These are phyloP conservation scores for Daedalea quercina DNA, from an alignment of 768 basidiomycete genomes.

Conservation along the genomic window DNA sequence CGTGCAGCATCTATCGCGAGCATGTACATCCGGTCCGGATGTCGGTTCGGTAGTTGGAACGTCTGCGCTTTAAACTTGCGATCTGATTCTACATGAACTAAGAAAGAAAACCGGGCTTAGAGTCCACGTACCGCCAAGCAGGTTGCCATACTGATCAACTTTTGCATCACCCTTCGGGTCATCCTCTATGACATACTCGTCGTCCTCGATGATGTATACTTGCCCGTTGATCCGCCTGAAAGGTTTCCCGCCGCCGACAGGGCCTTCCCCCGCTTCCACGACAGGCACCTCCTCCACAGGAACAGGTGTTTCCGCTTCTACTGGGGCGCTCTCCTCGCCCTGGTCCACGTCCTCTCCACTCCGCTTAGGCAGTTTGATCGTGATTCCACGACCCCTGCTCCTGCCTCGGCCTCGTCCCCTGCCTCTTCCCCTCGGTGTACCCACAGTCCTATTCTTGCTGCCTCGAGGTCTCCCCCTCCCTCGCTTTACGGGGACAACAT, in stretches of 20 bases:
- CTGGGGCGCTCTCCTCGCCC: constrained; percentile 30
- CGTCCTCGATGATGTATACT: constrained; percentile 75
- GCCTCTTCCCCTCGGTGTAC: constrained; percentile 18
- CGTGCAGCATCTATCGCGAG: constrained; percentile 97
- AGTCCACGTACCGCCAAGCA: constrained; percentile 62
- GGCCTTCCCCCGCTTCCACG: constrained; percentile 28
- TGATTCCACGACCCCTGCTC: constrained; percentile 21
- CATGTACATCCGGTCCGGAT: constrained; percentile 84
- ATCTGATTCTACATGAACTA: constrained; percentile 37
- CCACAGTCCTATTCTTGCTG: constrained; percentile 15
- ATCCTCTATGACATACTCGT: constrained; percentile 81
- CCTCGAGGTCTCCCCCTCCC: constrained; percentile 7
- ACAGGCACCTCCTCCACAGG: constrained; percentile 9
- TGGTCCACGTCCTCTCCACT: constrained; percentile 36
- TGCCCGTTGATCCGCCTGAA: constrained; percentile 70
- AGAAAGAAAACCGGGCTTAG: background rate
- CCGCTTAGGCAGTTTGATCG: constrained; percentile 25
- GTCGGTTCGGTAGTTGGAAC: constrained; percentile 79
- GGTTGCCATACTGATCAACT: constrained; percentile 77
- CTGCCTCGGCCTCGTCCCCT: constrained; percentile 25
- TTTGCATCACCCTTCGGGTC: constrained; percentile 88
- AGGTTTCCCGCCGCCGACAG: constrained; percentile 48
- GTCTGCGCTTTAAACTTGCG: constrained; percentile 86
- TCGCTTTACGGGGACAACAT: constrained; percentile 13
- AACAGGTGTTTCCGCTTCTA: constrained; percentile 14